Base-by-base conservation (phyloP, 176 grass and related monocot species). In the Pontederia crassipes region DNA sequence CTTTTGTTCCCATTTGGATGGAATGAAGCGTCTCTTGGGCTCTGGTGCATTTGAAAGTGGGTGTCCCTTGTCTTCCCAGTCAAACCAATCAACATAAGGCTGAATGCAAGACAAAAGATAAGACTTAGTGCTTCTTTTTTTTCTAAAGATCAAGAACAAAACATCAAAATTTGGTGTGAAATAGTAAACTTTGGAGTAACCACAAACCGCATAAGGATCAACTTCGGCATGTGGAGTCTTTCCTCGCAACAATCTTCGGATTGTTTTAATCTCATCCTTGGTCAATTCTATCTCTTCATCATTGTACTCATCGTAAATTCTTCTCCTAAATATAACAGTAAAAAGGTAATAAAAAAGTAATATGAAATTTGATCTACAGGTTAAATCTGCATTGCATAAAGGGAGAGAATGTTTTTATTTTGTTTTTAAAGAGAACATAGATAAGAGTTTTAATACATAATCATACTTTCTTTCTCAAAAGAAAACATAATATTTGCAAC, bases 1-100 rank as follows among this genome's bases (percentile, higher is more conserved):
- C 63, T 98, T 92, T 17, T 88, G 81, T 64, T 98, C 93, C 93
- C 93, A 98, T 68, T 92, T 98, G 46, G 93, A 98, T 70, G 87
- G 93, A 63, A 91, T 68, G 67, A 98, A 98, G 57, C 94, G 84
- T 49, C 94, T 88, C 81, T 98, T 98, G 52, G 94, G 94, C 72
- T 98, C 94, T 48, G 94, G 94, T 55, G 94, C 88, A 79, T 72
- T 98, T 57, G 94, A 98, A 79, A 98, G 94, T 15, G 94, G 94
- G 72, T 92, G 81, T 45, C 88, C 94, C 79, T 87, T 95, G 66
- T 82, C 91, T 26, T 92, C 94, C 58, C 87, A 88, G 73, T 83
- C 85, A 72, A 93, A 98, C 94, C 94, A 98, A 79, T 98, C 94
- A 46, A 89, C 88, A 83, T 92, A 93, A 70, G 89, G 86, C 94